Conservation (phyloP, 176 grass and related monocot species). For the Phoenix dactylifera region DNA sequence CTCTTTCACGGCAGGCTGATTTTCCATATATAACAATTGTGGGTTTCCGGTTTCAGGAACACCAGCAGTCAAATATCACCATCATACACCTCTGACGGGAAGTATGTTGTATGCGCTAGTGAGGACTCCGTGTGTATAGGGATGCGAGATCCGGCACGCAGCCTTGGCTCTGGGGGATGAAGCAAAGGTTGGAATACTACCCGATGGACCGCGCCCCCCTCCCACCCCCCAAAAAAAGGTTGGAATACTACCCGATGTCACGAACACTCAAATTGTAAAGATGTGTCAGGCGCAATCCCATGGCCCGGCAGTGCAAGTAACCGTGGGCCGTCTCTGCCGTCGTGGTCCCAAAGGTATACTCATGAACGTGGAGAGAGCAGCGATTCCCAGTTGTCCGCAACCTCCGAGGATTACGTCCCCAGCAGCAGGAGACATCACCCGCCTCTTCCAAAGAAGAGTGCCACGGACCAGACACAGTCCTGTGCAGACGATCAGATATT, state of each 20-base stretch:
- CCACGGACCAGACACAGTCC: conserved; percentile 1
- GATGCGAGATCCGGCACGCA: conserved; percentile 29
- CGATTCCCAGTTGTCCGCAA: neutral
- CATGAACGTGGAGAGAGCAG: neutral
- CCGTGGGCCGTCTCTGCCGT: neutral
- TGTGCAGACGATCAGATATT: neutral
- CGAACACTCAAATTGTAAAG: conserved; percentile 78
- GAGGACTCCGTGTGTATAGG: conserved; percentile 95
- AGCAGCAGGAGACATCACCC: conserved; percentile 18
- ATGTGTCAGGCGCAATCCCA: conserved; percentile 66
- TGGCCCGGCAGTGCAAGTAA: conserved; percentile 42
- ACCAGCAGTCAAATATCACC: conserved; percentile 92
- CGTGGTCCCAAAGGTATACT: neutral
- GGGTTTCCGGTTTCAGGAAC: conserved; percentile 68
- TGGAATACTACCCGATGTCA: conserved; percentile 49
- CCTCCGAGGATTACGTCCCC: neutral
- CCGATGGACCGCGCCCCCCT: too few relatives aligned
- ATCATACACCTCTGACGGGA: conserved; percentile 56
- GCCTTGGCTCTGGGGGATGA: conserved; percentile 26
- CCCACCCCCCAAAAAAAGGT: too few relatives aligned
- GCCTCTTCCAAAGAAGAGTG: conserved; percentile 21
- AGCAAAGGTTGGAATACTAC: conserved; percentile 30
- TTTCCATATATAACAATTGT: too few relatives aligned
- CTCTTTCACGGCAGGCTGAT: too few relatives aligned
- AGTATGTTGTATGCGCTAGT: conserved; percentile 59